phyloP scores from a whole-genome alignment of 2,329 filamentous ascomycete genomes.

The Microdochium bolleyi region DNA sequence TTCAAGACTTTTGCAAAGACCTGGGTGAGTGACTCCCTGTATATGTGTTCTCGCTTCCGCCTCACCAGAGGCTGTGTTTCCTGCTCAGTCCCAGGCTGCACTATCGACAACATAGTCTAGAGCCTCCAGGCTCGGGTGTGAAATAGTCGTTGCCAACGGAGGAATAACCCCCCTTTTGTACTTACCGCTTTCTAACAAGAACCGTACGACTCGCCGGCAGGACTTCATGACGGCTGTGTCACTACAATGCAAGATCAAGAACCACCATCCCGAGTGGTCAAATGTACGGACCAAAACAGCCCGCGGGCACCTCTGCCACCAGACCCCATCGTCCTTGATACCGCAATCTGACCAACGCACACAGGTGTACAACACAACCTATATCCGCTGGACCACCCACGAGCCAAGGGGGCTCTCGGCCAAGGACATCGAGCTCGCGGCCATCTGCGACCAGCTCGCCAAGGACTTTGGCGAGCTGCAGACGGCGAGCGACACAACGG shows the following conservation, averaged over 20 bases:
- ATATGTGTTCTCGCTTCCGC: background rate
- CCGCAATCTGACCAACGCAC: background rate
- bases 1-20: slow-evolving; percentile 60
- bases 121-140: no score
- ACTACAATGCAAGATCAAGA: slow-evolving; percentile 57
- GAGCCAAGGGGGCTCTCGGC: slow-evolving; percentile 55
- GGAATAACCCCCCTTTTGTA: no score
- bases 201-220: slow-evolving; percentile 26
- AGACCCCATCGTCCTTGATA: background rate
- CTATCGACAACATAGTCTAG: no score
- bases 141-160: no score
- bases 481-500: background rate
- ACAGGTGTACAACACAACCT: slow-evolving; percentile 62
- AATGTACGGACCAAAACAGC: slow-evolving; percentile 42
- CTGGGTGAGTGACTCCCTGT: slow-evolving; percentile 39
- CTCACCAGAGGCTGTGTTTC: background rate
- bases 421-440: slow-evolving; percentile 55
- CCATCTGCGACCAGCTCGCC: slow-evolving; percentile 53
- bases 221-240: slow-evolving; percentile 71
- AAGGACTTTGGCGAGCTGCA: slow-evolving; percentile 44
- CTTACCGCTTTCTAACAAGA: no score
- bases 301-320: background rate
- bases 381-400: slow-evolving; percentile 69
- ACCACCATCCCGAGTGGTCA: slow-evolving; percentile 71
- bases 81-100: no score